Base-by-base conservation (phyloP, 2,329 filamentous ascomycete species). In the Cytospora paraplurivora region DNA sequence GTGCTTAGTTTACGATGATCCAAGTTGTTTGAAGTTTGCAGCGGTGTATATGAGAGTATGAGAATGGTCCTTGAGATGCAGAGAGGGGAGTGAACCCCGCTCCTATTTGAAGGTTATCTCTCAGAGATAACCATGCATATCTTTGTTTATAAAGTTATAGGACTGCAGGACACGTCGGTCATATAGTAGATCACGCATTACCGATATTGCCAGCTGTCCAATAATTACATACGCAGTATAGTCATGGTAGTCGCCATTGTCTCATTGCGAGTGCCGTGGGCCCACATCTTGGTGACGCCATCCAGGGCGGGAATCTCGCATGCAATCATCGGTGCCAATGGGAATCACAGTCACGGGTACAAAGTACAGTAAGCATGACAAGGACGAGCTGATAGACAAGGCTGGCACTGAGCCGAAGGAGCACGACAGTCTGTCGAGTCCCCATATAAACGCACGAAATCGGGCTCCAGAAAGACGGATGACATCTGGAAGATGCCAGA, bases 371-470 rank as follows among this genome's bases (percentile, higher is more conserved):
- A 10, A 19, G 7, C 11, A 47, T 47, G 44, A n/a, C 11, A 47
- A 19, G 12, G n/a, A 47, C 1, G 8, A 47, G n/a, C 7, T 19
- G 41, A 47, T 47, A 19, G 27, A 47, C 15, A n/a, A 47, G 13
- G 44, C 1, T 12, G n/a, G 3, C 6, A 19, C 21, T 21, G 10
- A 47, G 10, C 7, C 5, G 8, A 10, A 47, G 7, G 44, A 7
- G 44, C 44, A 17, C 12, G 44, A 21, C 5, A 19, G 12, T 47
- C 44, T 47, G 21, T 12, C 19, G n/a, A 27, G n/a, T 47, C 44
- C 21, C 44, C 44, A 47, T 47, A 47, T 47, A 19, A 47, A 21
- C 44, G 44, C 44, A 47, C 44, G 44, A 19, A 47, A 47, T 47
- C 44, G 44, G 44, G 44, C 7, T 19, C 44, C 44, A 47, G 17